Percentiles rank a stretch among this genome's conserved stretches.
Conservation (phyloP, 202 grass and related monocot genomes). For the Setaria italica region DNA sequence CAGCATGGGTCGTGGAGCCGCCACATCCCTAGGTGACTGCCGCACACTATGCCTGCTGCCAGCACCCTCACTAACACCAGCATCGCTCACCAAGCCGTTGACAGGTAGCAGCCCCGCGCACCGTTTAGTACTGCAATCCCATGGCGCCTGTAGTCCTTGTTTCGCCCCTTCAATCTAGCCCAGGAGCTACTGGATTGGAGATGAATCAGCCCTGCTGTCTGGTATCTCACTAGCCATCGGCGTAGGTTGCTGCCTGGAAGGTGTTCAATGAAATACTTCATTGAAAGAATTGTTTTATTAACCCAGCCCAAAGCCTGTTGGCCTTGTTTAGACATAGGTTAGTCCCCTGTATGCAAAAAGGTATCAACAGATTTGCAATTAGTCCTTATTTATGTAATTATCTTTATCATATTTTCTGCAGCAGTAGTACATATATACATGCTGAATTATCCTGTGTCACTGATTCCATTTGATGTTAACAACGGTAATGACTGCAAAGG, state of each 20-base stretch:
- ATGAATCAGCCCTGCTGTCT: background rate
- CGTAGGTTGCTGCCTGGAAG: background rate
- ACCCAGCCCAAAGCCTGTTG: background rate
- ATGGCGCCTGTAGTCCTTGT: background rate
- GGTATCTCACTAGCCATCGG: background rate
- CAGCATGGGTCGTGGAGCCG: background rate
- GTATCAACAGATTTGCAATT: background rate
- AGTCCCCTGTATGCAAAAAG: background rate
- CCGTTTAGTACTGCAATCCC: background rate
- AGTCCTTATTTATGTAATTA: background rate
- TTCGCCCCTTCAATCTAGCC: too few species aligned
- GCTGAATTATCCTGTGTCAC: background rate
- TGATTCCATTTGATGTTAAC: background rate
- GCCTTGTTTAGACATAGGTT: background rate
- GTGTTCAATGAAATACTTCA: conserved; percentile 35
- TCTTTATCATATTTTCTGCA: background rate
- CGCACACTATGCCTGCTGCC: too few species aligned
- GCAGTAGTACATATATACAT: background rate
- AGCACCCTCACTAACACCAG: background rate
- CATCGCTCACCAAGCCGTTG: too few species aligned
- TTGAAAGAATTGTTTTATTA: background rate
- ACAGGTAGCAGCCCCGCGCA: background rate
- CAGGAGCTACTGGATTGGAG: background rate
- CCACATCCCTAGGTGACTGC: background rate
- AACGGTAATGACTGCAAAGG: too few species aligned